Conservation (phyloP, 306 rosid genomes). For the Lathyrus sativus region DNA sequence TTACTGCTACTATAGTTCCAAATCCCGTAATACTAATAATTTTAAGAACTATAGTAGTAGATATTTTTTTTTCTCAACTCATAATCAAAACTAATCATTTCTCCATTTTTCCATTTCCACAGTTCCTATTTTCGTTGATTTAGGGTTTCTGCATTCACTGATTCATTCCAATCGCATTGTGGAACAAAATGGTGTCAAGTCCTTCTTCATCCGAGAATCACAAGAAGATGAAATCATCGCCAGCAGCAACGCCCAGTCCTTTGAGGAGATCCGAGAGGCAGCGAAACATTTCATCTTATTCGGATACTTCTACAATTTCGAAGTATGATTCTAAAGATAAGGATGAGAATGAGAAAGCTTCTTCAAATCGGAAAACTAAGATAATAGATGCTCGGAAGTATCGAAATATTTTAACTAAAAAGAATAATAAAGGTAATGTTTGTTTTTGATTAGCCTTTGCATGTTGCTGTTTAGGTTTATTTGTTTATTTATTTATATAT, state of each 20-base stretch:
- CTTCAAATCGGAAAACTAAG: slow-evolving; percentile 37
- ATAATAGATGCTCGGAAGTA: slow-evolving; percentile 47
- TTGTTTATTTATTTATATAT: too few species aligned
- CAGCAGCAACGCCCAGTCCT: slow-evolving; percentile 39
- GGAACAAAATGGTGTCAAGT: not conserved
- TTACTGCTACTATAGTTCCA: too few species aligned
- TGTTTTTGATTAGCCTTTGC: not conserved
- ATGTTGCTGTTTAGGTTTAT: not conserved
- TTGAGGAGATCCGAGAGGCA: slow-evolving; percentile 71
- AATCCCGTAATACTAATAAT: too few species aligned
- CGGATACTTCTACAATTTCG: slow-evolving; percentile 31
- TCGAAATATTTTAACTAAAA: slow-evolving; percentile 31
- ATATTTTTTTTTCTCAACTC: not conserved
- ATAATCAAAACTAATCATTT: not conserved
- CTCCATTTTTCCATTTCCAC: not conserved
- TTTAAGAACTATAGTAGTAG: too few species aligned
- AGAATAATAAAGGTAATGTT: slow-evolving; percentile 26
- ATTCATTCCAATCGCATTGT: not conserved
- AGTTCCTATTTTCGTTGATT: not conserved
- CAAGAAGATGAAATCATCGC: slow-evolving; percentile 43
- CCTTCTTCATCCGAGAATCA: slow-evolving; percentile 25
- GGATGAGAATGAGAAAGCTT: slow-evolving; percentile 27
- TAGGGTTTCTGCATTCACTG: not conserved
- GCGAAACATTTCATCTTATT: slow-evolving; percentile 31
- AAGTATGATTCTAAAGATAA: slow-evolving; percentile 31